Evolutionary conservation across 495 filamentous ascomycete species (phyloP).

Genomic region (Daldinia vernicosa): DNA sequence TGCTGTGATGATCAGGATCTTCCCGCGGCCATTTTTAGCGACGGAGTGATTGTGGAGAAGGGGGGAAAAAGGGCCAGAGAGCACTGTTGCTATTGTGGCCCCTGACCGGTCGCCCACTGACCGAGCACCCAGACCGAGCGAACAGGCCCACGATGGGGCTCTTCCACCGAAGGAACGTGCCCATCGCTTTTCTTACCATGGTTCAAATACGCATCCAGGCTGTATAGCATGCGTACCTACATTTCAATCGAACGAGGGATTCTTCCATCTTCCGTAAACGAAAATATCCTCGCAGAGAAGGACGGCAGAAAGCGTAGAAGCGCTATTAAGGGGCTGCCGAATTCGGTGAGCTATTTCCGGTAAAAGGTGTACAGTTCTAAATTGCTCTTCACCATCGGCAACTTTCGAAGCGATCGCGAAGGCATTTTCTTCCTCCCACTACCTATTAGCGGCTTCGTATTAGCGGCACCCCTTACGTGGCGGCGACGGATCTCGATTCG

Average conservation of each 20-base stretch:
- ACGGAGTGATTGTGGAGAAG: constrained; percentile 44
- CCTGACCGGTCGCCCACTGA: constrained; percentile 37
- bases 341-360: constrained; percentile 40
- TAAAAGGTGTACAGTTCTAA: constrained; percentile 34
- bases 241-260: constrained; percentile 29
- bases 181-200: constrained; percentile 34
- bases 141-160: constrained; percentile 39
- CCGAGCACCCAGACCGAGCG: constrained; percentile 39
- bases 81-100: constrained; percentile 28
- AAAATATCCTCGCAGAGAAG: constrained; percentile 30
- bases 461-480: constrained; percentile 16
- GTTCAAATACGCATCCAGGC: constrained; percentile 23
- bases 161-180: constrained; percentile 40
- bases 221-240: constrained; percentile 21
- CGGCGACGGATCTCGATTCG: constrained; percentile 31
- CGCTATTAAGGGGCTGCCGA: constrained; percentile 8
- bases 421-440: neutral
- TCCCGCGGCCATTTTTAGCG: constrained; percentile 45
- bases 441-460: constrained; percentile 21
- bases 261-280: constrained; percentile 34
- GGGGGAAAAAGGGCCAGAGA: constrained; percentile 12
- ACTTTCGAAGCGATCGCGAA: constrained; percentile 13
- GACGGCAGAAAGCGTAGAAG: constrained; percentile 19
- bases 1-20: constrained; percentile 45
- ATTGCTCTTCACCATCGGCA: constrained; percentile 31